A percentile compares a stretch with the other conserved stretches of the same genome.
Evolutionary conservation across 1,139 yeast genomes (phyloP).

Genomic region (Saccharomyces hybrid): DNA sequence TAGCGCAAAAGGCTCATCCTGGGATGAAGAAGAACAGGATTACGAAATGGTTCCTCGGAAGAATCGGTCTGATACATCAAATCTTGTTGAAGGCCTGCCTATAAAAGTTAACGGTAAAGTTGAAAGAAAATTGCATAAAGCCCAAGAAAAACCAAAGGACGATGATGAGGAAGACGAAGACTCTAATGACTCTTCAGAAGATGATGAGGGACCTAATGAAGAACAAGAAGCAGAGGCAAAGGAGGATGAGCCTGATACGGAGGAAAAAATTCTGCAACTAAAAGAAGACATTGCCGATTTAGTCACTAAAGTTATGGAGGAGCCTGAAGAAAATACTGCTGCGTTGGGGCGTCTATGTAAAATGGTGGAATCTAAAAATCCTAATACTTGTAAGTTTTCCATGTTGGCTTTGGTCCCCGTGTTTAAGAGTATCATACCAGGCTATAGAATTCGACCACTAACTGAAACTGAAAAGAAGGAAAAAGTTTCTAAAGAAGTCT

Average conservation of each 20-base stretch:
- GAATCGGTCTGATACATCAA: constrained; percentile 34
- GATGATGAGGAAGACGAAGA: constrained; percentile 27
- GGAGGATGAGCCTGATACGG: constrained; percentile 47
- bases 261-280: constrained; percentile 49
- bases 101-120: constrained; percentile 68
- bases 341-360: constrained; percentile 63
- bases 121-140: constrained; percentile 44
- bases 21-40: constrained; percentile 63
- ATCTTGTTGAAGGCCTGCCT: constrained; percentile 68
- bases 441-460: constrained; percentile 77
- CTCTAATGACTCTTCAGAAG: constrained; percentile 17
- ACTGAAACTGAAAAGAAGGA: constrained; percentile 75
- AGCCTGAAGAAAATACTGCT: constrained; percentile 78
- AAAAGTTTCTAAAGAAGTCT: constrained; percentile 76
- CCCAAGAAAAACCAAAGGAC: constrained; percentile 21
- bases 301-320: constrained; percentile 74
- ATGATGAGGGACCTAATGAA: constrained; percentile 24
- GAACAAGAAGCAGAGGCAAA: constrained; percentile 34
- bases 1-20: constrained; percentile 21
- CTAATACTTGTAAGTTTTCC: constrained; percentile 66
- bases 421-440: constrained; percentile 79
- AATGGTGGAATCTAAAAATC: constrained; percentile 61
- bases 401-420: constrained; percentile 75
- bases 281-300: constrained; percentile 80
- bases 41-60: constrained; percentile 58